Conservation (phyloP, 2,329 filamentous ascomycete species). For the Chlorencoelia australis region DNA sequence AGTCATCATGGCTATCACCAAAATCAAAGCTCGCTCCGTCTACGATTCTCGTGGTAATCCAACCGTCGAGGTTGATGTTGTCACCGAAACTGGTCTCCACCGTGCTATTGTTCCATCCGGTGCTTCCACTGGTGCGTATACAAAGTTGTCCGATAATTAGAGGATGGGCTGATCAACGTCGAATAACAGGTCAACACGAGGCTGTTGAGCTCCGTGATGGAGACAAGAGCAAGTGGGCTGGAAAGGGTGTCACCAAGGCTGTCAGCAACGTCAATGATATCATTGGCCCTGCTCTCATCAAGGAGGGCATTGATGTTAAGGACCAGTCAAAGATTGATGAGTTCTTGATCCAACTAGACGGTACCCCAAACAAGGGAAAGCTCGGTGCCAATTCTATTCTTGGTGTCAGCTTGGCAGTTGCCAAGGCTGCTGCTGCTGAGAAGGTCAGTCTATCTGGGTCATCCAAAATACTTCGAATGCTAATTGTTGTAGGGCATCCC, state of each 20-base stretch:
- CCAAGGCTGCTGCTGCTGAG: conserved; percentile 82
- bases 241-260: conserved; percentile 81
- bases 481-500: conserved; percentile 50
- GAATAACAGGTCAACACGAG: conserved; percentile 65
- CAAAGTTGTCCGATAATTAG: conserved; percentile 10
- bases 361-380: conserved; percentile 77
- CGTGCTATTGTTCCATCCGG: conserved; percentile 95
- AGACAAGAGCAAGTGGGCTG: conserved; percentile 76
- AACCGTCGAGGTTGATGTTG: conserved; percentile 95
- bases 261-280: conserved; percentile 75
- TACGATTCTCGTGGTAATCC: conserved; percentile 99
- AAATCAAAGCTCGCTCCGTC: conserved; percentile 87
- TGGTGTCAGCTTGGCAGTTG: conserved; percentile 73
- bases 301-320: conserved; percentile 75
- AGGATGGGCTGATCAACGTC: conserved; percentile 14
- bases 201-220: conserved; percentile 85
- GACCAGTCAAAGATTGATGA: conserved; percentile 76
- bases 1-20: conserved; percentile 75
- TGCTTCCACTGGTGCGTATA: conserved; percentile 74
- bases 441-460: conserved; percentile 48
- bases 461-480: too few relatives aligned
- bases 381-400: conserved; percentile 84
- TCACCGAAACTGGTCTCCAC: conserved; percentile 93
- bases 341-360: conserved; percentile 79
- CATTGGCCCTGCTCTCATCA: conserved; percentile 74